Percentiles rank a stretch among this genome's conserved stretches.
Evolutionary conservation across 2,329 filamentous ascomycete genomes (phyloP).

Genomic region (Grosmannia clavigera): DNA sequence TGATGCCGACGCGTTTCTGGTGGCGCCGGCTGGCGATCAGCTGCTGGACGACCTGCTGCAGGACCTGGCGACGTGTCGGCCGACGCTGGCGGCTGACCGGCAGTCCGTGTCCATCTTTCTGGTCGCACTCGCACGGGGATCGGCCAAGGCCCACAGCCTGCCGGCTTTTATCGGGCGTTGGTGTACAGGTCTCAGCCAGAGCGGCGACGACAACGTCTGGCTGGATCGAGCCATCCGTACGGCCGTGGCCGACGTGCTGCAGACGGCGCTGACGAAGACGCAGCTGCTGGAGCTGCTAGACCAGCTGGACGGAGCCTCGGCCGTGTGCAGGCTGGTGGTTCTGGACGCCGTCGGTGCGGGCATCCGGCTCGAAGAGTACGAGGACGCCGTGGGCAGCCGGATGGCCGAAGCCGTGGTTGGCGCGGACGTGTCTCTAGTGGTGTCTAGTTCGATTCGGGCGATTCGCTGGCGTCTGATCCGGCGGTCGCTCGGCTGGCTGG

Average conservation of each 20-base stretch:
- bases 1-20: constrained; percentile 34
- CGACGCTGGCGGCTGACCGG: constrained; percentile 6
- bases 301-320: constrained; percentile 20
- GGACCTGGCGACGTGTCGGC: constrained; percentile 15
- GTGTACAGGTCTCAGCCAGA: constrained; percentile 23
- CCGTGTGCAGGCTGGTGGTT: constrained; percentile 26
- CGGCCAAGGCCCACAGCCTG: constrained; percentile 30
- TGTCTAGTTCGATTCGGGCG: constrained; percentile 1
- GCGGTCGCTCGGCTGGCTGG: constrained; percentile 17
- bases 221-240: constrained; percentile 14
- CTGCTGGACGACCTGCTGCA: constrained; percentile 29
- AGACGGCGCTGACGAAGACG: constrained; percentile 30
- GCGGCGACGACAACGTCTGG: constrained; percentile 14
- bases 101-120: constrained; percentile 20
- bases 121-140: constrained; percentile 29
- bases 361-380: constrained; percentile 27
- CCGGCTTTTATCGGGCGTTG: constrained; percentile 34
- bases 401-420: constrained; percentile 23
- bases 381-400: constrained; percentile 27
- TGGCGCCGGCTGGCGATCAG: constrained; percentile 23
- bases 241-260: constrained; percentile 20
- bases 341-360: constrained; percentile 30
- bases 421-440: neutral
- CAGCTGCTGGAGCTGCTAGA: constrained; percentile 30
- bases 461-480: constrained; percentile 15